phyloP scores from a whole-genome alignment of 805 yeast genomes.

The Ogataea pilisensis region DNA sequence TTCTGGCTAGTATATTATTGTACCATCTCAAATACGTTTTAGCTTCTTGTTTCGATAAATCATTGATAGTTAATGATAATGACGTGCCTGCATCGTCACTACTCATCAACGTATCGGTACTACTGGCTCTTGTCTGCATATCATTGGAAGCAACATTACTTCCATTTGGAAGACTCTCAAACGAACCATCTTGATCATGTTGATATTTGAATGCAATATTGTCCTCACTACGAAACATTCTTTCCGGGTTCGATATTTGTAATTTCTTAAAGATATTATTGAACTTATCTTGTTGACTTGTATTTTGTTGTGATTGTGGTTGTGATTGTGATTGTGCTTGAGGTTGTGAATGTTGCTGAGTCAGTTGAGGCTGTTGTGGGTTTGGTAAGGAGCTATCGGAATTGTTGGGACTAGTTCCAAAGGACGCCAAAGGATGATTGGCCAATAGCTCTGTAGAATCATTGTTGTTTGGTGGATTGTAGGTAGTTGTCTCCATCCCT shows the following conservation, averaged over 20 bases:
- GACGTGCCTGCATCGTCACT: slow-evolving; percentile 47
- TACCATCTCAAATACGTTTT: slow-evolving; percentile 93
- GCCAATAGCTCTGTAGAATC: neutral
- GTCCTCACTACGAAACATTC: slow-evolving; percentile 20
- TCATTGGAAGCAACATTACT: neutral
- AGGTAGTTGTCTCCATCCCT: slow-evolving; percentile 8
- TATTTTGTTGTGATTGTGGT: slow-evolving; percentile 2
- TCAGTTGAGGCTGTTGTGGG: slow-evolving; percentile 2
- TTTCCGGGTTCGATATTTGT: slow-evolving; percentile 14
- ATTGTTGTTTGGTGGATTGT: slow-evolving; percentile 13
- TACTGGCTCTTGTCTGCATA: slow-evolving; percentile 17
- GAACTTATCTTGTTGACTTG: slow-evolving; percentile 20
- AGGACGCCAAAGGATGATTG: slow-evolving; percentile 50
- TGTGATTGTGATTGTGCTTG: slow-evolving; percentile 1
- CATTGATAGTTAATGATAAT: slow-evolving; percentile 58
- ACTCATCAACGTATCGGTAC: slow-evolving; percentile 24
- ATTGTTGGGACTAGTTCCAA: slow-evolving; percentile 31
- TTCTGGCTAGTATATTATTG: slow-evolving; percentile 72
- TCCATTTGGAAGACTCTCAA: neutral
- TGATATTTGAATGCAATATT: slow-evolving; percentile 9
- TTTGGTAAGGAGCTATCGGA: slow-evolving; percentile 1
- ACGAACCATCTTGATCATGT: neutral
- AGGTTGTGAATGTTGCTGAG: slow-evolving; percentile 1
- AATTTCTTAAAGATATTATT: slow-evolving; percentile 20
- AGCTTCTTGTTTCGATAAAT: slow-evolving; percentile 72